Conservation (phyloP, 257 asterid species). For the Salvia hispanica region DNA sequence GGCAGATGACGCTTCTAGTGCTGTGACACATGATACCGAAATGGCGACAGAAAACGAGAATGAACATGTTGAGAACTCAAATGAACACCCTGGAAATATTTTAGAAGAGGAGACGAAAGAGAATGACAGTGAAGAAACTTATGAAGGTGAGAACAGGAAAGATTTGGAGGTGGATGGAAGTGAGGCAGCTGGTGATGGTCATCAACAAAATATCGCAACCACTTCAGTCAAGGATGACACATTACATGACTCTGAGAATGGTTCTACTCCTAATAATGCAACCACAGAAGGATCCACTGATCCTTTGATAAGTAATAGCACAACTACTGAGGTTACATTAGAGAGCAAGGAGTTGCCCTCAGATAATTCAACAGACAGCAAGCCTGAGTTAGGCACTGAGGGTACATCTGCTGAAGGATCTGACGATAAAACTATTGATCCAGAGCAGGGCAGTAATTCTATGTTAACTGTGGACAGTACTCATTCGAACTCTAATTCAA, state of each 20-base stretch:
- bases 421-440: conserved; percentile 18
- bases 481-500: conserved; percentile 34
- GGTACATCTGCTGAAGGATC: conserved; percentile 37
- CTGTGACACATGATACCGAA: conserved; percentile 38
- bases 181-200: conserved; percentile 36
- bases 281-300: conserved; percentile 33
- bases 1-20: conserved; percentile 99
- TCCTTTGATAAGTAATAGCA: conserved; percentile 32
- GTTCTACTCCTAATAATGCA: conserved; percentile 41
- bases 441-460: conserved; percentile 35
- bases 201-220: conserved; percentile 33
- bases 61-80: conserved; percentile 34
- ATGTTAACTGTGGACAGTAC: conserved; percentile 19
- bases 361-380: conserved; percentile 40
- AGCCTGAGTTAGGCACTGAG: conserved; percentile 30
- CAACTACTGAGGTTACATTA: conserved; percentile 34
- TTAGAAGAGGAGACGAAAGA: background rate
- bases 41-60: conserved; percentile 40
- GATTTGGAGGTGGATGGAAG: conserved; percentile 40
- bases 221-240: conserved; percentile 33
- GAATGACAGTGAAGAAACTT: conserved; percentile 30
- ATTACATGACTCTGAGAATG: conserved; percentile 29
- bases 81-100: too few species aligned
- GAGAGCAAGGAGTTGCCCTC: conserved; percentile 35
- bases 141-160: conserved; percentile 31